Conservation (phyloP, 2,329 filamentous ascomycete species). For the Neonectria sp. region DNA sequence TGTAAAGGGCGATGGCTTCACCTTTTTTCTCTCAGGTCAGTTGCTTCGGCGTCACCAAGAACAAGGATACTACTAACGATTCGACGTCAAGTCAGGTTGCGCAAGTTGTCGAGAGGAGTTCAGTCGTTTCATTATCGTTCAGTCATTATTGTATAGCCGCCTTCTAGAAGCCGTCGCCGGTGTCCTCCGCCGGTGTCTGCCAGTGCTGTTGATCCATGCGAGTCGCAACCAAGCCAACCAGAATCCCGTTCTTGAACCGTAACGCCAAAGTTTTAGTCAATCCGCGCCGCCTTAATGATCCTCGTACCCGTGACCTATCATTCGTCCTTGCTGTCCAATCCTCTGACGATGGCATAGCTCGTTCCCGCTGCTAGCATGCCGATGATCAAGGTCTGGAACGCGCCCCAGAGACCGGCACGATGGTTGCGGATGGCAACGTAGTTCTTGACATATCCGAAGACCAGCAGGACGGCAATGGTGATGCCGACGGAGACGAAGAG, state of each 20-base stretch:
- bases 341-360: constrained; percentile 73
- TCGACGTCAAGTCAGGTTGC: neutral
- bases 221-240: constrained; percentile 4
- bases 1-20: constrained; percentile 80
- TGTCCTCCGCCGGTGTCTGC: neutral
- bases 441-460: constrained; percentile 78
- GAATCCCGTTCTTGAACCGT: neutral
- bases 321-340: constrained; percentile 60
- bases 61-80: constrained; percentile 49
- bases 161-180: too few relatives aligned
- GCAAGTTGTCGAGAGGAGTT: constrained; percentile 22
- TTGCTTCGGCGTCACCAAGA: neutral
- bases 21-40: constrained; percentile 52
- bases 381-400: constrained; percentile 75
- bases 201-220: constrained; percentile 17
- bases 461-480: constrained; percentile 72
- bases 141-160: constrained; percentile 18
- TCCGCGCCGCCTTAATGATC: neutral
- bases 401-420: constrained; percentile 69
- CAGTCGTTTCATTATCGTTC: constrained; percentile 21
- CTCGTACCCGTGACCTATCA: constrained; percentile 9
- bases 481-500: constrained; percentile 73
- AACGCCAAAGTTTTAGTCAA: constrained; percentile 20
- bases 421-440: constrained; percentile 67
- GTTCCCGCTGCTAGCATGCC: constrained; percentile 77